A percentile compares a stretch with the other conserved stretches of the same genome.
These are phyloP conservation scores for Plenodomus tracheiphilus DNA, from an alignment of 2,329 filamentous ascomycete species.

Conservation along the genomic window DNA sequence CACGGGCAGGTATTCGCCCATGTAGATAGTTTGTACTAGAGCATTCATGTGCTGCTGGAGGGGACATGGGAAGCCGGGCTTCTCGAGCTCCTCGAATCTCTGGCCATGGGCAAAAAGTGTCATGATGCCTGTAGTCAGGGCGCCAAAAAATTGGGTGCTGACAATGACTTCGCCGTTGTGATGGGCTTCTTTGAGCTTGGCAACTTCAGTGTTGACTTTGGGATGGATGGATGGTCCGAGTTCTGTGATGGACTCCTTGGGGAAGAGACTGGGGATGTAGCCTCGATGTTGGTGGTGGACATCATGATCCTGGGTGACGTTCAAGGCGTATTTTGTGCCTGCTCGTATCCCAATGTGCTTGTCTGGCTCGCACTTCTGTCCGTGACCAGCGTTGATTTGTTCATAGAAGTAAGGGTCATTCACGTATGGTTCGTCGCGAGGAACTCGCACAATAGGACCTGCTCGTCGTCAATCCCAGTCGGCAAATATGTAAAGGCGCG, in stretches of 20 bases:
- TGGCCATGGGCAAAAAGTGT: slow-evolving; percentile 8
- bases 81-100: slow-evolving; percentile 4
- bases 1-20: slow-evolving; percentile 1
- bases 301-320: slow-evolving; percentile 17
- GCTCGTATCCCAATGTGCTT: not conserved
- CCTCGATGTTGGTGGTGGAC: slow-evolving; percentile 26
- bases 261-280: slow-evolving; percentile 32
- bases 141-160: slow-evolving; percentile 7
- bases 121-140: slow-evolving; percentile 11
- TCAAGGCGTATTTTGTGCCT: not conserved
- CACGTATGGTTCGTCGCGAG: slow-evolving; percentile 11
- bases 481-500: too few species aligned
- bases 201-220: slow-evolving; percentile 8
- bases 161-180: slow-evolving; percentile 1
- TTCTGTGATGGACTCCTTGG: slow-evolving; percentile 16
- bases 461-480: not conserved
- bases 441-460: slow-evolving; percentile 20
- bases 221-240: slow-evolving; percentile 25
- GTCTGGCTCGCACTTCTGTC: slow-evolving; percentile 3
- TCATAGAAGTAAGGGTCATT: slow-evolving; percentile 11
- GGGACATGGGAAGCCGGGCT: slow-evolving; percentile 5
- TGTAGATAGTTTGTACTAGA: not conserved
- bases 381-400: not conserved
- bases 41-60: slow-evolving; percentile 1
- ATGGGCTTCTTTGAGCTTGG: slow-evolving; percentile 2